Conservation (phyloP, 176 grass and related monocot species). For the Zoysia pacifica region DNA sequence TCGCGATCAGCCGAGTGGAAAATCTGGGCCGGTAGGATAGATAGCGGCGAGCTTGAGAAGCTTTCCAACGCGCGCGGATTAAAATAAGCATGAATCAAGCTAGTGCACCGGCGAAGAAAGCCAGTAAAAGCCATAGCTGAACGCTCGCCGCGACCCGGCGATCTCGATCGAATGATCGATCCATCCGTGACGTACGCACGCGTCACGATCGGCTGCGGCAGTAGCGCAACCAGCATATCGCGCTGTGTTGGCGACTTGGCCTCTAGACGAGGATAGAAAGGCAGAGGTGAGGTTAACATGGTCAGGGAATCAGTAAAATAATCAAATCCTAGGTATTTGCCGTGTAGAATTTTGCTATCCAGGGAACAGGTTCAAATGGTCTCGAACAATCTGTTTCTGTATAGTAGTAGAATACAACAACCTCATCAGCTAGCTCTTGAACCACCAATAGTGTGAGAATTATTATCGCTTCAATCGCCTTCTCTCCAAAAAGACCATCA, state of each 20-base stretch:
- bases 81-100: conserved; percentile 58
- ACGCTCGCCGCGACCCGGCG: not conserved
- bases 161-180: not conserved
- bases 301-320: not conserved
- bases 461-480: too few species aligned
- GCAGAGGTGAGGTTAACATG: not conserved
- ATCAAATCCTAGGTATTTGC: conserved; percentile 26
- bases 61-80: not conserved
- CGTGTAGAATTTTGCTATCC: not conserved
- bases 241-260: not conserved
- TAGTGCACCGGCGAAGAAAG: conserved; percentile 34
- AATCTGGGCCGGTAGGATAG: not conserved
- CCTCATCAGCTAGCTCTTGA: too few species aligned
- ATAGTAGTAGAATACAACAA: too few species aligned
- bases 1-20: conserved; percentile 15
- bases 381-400: too few species aligned
- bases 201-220: conserved; percentile 24
- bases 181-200: conserved; percentile 14
- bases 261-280: conserved; percentile 4
- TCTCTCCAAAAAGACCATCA: not conserved
- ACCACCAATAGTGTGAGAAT: too few species aligned
- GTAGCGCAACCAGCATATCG: not conserved
- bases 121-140: not conserved
- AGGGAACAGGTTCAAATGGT: not conserved
- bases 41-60: not conserved